Evolutionary conservation across 805 yeast genomes (phyloP), one percentile per base, ranked within the genome.

Genomic region (Starmerella apis): DNA sequence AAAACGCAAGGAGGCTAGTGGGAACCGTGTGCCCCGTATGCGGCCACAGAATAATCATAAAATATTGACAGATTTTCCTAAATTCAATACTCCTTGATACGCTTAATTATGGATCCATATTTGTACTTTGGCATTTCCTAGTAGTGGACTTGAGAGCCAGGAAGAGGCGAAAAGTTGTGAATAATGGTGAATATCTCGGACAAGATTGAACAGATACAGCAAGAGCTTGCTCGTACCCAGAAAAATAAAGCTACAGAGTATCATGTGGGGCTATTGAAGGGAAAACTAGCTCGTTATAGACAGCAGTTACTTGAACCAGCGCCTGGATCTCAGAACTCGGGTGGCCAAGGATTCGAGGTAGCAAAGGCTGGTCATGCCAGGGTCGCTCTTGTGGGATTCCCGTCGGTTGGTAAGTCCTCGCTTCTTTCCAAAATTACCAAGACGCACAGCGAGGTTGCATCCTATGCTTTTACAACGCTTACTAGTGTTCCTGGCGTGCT

Each of bases 181-280:
- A 36, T 27, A 16, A 60, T 58, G 61, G 65, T 65, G 55, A 63
- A 59, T 14, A 58, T 64, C 43, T 41, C 58, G 19, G 95, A 86
- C 55, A 87, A 86, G 63, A 87, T 87, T 59, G 80, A 80, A 52
- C 86, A 81, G 69, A 87, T 90, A 68, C 94, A 88, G 68, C 86
- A 81, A 68, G 98, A 90, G 67, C 80, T 90, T 73, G 78, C 95
- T 30, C 76, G 96, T 54, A 90, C 98, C 28, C 98, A 90, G 65
- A 90, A 92, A 72, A 90, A 90, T 64, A 90, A 90, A 69, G 97
- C 98, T 55, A 90, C 98, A 0, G 97, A 90, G 71, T 88, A 92
- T 67, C 98, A 90, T 65, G 75, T 90, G 62, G 97, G 98, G 56
- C 76, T 90, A 22, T 72, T 92, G 48, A 88, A 90, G 68, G 98